A percentile compares a stretch with the other conserved stretches of the same genome.
These are phyloP conservation scores for Ganoderma lucidum DNA, from an alignment of 1,284 basidiomycete genomes.

Conservation along the genomic window DNA sequence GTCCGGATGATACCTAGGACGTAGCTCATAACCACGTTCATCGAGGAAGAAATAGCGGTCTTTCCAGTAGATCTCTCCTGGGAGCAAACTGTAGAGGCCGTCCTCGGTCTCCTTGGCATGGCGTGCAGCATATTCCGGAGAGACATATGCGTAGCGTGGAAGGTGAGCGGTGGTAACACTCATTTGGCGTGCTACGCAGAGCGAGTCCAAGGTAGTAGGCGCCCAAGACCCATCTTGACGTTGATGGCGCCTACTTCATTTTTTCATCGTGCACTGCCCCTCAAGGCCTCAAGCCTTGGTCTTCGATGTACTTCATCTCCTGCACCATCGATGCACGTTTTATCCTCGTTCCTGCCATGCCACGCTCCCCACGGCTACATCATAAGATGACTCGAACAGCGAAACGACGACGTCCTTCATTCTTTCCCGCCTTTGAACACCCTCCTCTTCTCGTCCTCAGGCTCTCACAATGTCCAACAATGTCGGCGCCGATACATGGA, in stretches of 20 bases:
- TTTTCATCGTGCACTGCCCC: background rate
- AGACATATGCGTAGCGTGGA: conserved; percentile 10
- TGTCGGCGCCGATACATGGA: background rate
- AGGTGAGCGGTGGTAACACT: background rate
- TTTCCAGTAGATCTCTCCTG: conserved; percentile 10
- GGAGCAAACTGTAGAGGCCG: conserved; percentile 4
- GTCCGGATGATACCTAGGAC: conserved; percentile 15
- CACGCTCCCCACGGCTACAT: background rate
- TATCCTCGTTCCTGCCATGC: background rate
- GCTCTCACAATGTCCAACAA: background rate
- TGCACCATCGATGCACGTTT: conserved; percentile 1
- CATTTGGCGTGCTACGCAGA: background rate
- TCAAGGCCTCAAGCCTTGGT: no score
- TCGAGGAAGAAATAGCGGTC: conserved; percentile 8
- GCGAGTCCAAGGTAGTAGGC: background rate
- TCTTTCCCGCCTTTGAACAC: no score
- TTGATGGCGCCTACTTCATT: background rate
- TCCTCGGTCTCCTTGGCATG: background rate
- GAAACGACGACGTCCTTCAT: background rate
- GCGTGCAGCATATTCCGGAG: background rate
- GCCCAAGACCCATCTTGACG: background rate
- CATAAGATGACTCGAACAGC: background rate
- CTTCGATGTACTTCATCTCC: background rate
- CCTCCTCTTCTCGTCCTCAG: background rate
- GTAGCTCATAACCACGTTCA: conserved; percentile 20